Conservation (phyloP, 768 basidiomycete species). For the Lactifluus hygrophoroides region DNA sequence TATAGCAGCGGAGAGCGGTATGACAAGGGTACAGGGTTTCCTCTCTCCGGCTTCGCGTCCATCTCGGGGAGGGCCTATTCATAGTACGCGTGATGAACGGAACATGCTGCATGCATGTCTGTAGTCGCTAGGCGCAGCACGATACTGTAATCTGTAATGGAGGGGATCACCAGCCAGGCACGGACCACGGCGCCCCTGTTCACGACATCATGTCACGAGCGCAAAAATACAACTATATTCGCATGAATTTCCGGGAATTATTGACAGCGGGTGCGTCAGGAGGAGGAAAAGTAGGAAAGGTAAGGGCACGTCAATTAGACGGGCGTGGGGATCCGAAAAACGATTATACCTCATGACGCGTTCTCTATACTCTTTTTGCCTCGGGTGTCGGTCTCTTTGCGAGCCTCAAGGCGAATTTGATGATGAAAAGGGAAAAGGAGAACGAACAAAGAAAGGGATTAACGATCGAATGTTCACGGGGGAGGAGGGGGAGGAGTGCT, state of each 20-base stretch:
- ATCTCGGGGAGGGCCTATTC: not conserved
- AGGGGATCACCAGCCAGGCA: slow-evolving; percentile 6
- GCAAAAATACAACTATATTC: slow-evolving; percentile 12
- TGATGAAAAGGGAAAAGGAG: not conserved
- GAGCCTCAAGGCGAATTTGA: not conserved
- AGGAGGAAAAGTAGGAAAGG: not conserved
- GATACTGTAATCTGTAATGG: not conserved
- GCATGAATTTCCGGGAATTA: slow-evolving; percentile 6
- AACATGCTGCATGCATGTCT: not conserved
- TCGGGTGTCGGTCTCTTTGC: not conserved
- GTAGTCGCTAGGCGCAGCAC: not conserved
- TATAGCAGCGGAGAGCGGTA: not conserved
- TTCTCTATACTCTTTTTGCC: not conserved
- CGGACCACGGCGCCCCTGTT: not conserved
- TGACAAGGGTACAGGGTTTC: slow-evolving; percentile 1
- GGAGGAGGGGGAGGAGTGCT: not conserved
- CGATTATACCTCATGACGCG: not conserved
- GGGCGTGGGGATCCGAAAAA: not conserved
- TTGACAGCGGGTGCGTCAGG: slow-evolving; percentile 10
- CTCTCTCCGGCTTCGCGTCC: not conserved
- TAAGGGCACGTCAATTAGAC: not conserved
- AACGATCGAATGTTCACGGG: not conserved
- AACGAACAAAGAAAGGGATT: not conserved
- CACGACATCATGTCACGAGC: slow-evolving; percentile 15
- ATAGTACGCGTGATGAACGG: not conserved